Conservation (phyloP, 495 filamentous ascomycete genomes). For the Aspergillus saccharolyticus region DNA sequence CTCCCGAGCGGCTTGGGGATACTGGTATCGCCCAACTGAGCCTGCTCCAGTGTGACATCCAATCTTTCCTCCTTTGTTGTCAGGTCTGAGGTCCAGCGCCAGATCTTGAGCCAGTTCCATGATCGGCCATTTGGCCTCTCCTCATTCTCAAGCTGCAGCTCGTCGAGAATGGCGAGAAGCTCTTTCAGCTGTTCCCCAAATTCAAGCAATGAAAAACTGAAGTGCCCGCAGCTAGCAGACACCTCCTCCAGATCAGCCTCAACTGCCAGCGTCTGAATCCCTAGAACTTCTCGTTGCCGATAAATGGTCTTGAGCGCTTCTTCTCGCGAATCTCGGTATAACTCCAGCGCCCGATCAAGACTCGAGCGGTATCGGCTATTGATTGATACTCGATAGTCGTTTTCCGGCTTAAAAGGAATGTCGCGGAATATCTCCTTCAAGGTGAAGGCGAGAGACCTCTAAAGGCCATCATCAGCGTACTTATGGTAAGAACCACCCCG, state of each 20-base stretch:
- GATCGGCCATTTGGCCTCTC: slow-evolving; percentile 52
- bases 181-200: slow-evolving; percentile 85
- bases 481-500: not conserved
- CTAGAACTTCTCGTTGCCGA: slow-evolving; percentile 63
- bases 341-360: slow-evolving; percentile 67
- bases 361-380: slow-evolving; percentile 75
- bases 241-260: slow-evolving; percentile 96
- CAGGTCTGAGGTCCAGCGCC: slow-evolving; percentile 42
- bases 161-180: slow-evolving; percentile 78
- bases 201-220: slow-evolving; percentile 80
- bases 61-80: slow-evolving; percentile 8
- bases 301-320: slow-evolving; percentile 76
- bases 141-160: slow-evolving; percentile 65
- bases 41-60: not conserved
- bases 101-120: slow-evolving; percentile 87
- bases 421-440: slow-evolving; percentile 83
- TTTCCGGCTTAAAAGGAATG: slow-evolving; percentile 66
- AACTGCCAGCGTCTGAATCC: slow-evolving; percentile 59
- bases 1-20: not conserved
- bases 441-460: slow-evolving; percentile 86
- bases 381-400: slow-evolving; percentile 61
- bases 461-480: slow-evolving; percentile 16
- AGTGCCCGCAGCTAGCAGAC: slow-evolving; percentile 91
- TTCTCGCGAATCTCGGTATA: slow-evolving; percentile 70
- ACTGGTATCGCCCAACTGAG: not conserved